Evolutionary conservation across 495 filamentous ascomycete species (phyloP).

Genomic region (Mycothermus thermophilus): DNA sequence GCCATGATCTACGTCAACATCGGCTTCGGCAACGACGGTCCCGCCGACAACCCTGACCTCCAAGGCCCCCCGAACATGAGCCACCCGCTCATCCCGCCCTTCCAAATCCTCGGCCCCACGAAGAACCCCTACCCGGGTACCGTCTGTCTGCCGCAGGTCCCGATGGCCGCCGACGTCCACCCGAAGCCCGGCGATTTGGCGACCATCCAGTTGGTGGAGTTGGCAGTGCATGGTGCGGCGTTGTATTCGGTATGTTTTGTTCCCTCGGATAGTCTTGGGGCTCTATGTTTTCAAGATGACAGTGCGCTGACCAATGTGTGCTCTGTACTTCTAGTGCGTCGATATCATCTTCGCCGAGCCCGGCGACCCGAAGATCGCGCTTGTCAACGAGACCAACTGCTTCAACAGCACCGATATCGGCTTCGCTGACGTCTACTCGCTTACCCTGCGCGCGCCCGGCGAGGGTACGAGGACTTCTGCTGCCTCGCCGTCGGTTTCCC

Average conservation of each 20-base stretch:
- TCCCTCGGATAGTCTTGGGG: too few relatives aligned
- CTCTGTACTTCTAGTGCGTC: conserved; percentile 53
- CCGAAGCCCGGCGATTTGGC: conserved; percentile 75
- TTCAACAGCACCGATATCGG: conserved; percentile 64
- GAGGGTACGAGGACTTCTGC: conserved; percentile 17
- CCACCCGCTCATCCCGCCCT: conserved; percentile 64
- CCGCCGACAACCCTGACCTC: conserved; percentile 13
- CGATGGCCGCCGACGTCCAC: conserved; percentile 59
- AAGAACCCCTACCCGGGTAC: conserved; percentile 73
- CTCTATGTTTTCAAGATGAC: too few relatives aligned
- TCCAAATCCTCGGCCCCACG: conserved; percentile 72
- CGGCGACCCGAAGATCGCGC: conserved; percentile 44
- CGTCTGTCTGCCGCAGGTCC: conserved; percentile 81
- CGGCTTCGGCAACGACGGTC: conserved; percentile 60
- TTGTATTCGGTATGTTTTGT: conserved; percentile 67
- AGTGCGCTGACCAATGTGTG: neutral
- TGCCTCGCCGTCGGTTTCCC: conserved; percentile 1
- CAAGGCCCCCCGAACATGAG: conserved; percentile 71
- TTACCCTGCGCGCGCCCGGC: conserved; percentile 27
- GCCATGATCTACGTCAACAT: conserved; percentile 92
- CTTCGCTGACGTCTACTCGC: conserved; percentile 63
- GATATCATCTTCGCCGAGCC: conserved; percentile 70
- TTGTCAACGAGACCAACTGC: conserved; percentile 69
- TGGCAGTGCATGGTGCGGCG: conserved; percentile 76
- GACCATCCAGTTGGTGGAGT: conserved; percentile 87